Base-by-base conservation (phyloP, 805 yeast species). In the Tetrapisispora arboricola region DNA sequence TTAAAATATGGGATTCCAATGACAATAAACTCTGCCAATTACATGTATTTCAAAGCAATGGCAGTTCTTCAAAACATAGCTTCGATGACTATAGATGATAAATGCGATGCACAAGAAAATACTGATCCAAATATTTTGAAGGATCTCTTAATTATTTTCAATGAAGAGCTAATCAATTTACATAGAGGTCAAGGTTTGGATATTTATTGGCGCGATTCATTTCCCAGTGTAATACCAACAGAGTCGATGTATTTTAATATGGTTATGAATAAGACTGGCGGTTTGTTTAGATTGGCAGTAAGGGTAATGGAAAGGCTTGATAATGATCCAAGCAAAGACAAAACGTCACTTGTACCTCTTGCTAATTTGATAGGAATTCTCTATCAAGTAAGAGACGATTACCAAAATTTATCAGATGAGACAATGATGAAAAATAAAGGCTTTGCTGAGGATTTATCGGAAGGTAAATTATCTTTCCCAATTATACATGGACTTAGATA, bases 171-270 rank as follows among this genome's bases (percentile, higher is more conserved):
- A 76, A 58, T 84, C 39, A 79, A 82, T 52, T 63, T 88, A 43
- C 96, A 88, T 57, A 70, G 82, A 36, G 97, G 97, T 6, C 97
- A 88, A 65, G 94, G 95, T 0, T 61, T 82, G 44, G 97, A 88
- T 51, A 70, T 88, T 17, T 81, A 78, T 58, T 88, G 96, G 96
- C 68, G 96, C 46, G 95, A 86, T 42, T 65, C 70, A 22, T 52
- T 67, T 25, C 44, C 47, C 9, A 36, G 42, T 16, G 43, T 49
- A 13, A 68, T 80, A 36, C 92, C 92, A 0, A 64, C 67, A 4
- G 81, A 78, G 44, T 57, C 60, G 1, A 77, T 84, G 53, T 88
- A 88, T 54, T 57, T 78, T 26, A 70, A 69, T 29, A 88, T 90
- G 96, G 94, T 83, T 8, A 73, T 74, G 71, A 79, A 85, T 54